Evolutionary conservation across 2,329 filamentous ascomycete genomes (phyloP).

Genomic region (Lachnellula occidentalis): DNA sequence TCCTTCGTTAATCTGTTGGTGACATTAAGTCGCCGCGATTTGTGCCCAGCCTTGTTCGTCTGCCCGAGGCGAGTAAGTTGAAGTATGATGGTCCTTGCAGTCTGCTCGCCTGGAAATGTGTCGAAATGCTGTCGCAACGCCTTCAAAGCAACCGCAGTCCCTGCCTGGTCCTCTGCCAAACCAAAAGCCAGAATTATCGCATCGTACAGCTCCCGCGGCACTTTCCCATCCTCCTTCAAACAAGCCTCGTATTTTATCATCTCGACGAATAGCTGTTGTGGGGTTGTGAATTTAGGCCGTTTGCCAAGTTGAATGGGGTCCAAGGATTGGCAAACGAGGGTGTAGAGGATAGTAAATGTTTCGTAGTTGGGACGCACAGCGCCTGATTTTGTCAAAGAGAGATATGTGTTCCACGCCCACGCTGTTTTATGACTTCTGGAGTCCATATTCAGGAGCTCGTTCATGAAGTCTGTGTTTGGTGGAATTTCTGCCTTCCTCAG

Average conservation of each 20-base stretch:
- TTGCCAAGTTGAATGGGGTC: slow-evolving; percentile 1
- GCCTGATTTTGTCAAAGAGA: slow-evolving; percentile 11
- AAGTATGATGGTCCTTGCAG: slow-evolving; percentile 42
- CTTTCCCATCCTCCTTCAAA: slow-evolving; percentile 31
- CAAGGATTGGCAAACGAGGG: slow-evolving; percentile 19
- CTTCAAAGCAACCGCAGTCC: slow-evolving; percentile 44
- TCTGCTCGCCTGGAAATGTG: slow-evolving; percentile 40
- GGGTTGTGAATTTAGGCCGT: slow-evolving; percentile 7
- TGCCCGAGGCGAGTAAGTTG: slow-evolving; percentile 39
- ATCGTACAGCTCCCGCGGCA: slow-evolving; percentile 45
- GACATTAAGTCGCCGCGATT: slow-evolving; percentile 34
- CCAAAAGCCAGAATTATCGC: slow-evolving; percentile 47
- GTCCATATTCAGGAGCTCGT: slow-evolving; percentile 59
- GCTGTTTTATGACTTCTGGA: slow-evolving; percentile 13
- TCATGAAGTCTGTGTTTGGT: slow-evolving; percentile 71
- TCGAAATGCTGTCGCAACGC: slow-evolving; percentile 39
- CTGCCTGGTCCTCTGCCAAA: slow-evolving; percentile 41
- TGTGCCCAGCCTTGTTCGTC: slow-evolving; percentile 28
- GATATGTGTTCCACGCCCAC: slow-evolving; percentile 26
- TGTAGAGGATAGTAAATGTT: slow-evolving; percentile 29
- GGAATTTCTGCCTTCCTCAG: slow-evolving; percentile 59
- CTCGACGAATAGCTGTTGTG: slow-evolving; percentile 36
- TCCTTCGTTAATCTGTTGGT: slow-evolving; percentile 35
- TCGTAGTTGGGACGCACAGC: slow-evolving; percentile 24
- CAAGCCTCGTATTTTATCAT: slow-evolving; percentile 42